These are phyloP conservation scores for Starmerella davenportii DNA, from an alignment of 805 yeast genomes.

Conservation along the genomic window DNA sequence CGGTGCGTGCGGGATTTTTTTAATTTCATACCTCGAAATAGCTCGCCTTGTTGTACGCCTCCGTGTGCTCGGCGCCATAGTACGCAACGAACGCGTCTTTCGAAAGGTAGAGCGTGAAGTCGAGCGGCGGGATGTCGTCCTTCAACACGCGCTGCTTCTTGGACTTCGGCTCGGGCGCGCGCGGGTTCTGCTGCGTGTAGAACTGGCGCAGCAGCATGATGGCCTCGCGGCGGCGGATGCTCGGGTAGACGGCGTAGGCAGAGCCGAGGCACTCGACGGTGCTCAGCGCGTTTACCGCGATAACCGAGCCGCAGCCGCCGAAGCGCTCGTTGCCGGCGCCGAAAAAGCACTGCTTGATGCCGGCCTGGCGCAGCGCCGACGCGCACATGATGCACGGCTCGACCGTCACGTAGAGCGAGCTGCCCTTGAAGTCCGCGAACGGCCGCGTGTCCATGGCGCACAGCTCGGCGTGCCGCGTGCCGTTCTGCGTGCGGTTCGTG, in stretches of 20 bases:
- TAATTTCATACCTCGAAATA: not conserved
- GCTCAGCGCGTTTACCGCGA: slow-evolving; percentile 35
- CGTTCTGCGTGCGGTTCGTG: slow-evolving; percentile 69
- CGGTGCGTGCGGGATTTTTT: too few species aligned
- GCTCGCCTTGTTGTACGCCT: slow-evolving; percentile 9
- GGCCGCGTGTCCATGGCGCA: slow-evolving; percentile 29
- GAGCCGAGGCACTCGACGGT: slow-evolving; percentile 16
- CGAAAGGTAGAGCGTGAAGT: slow-evolving; percentile 37
- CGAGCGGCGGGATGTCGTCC: slow-evolving; percentile 37
- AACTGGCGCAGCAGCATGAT: slow-evolving; percentile 63
- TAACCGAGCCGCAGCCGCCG: slow-evolving; percentile 89
- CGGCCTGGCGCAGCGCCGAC: slow-evolving; percentile 65
- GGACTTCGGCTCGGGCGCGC: slow-evolving; percentile 64
- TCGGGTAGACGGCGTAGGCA: slow-evolving; percentile 51
- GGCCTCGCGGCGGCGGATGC: slow-evolving; percentile 64
- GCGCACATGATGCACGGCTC: slow-evolving; percentile 99
- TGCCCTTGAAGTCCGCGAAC: slow-evolving; percentile 28
- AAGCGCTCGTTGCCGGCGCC: slow-evolving; percentile 92
- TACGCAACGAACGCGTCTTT: slow-evolving; percentile 32
- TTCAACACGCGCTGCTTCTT: slow-evolving; percentile 40
- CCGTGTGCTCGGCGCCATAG: slow-evolving; percentile 30
- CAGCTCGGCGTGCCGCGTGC: slow-evolving; percentile 87
- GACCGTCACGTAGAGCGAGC: slow-evolving; percentile 76
- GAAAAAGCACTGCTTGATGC: slow-evolving; percentile 54
- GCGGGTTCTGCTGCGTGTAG: slow-evolving; percentile 67